Conservation (phyloP, 164 flowering plant genomes). For the Berberis thunbergii region DNA sequence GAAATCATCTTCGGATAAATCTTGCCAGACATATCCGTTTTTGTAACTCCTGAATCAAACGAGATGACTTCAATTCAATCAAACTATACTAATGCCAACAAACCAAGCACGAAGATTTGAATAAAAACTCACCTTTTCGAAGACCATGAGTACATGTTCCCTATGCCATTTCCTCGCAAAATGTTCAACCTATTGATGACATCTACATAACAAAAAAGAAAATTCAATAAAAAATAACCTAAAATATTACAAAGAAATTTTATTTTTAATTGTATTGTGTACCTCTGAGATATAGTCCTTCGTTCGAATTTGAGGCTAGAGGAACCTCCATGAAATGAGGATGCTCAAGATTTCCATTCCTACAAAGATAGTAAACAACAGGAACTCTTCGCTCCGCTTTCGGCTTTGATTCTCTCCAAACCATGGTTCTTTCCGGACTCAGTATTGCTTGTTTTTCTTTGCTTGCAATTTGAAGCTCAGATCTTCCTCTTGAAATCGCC, state of each 20-base stretch:
- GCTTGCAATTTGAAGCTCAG: not conserved
- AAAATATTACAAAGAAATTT: too few species aligned
- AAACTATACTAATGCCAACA: too few species aligned
- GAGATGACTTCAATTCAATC: too few species aligned
- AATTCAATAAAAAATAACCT: too few species aligned
- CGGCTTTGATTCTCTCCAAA: too few species aligned
- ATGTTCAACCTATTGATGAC: constrained; percentile 62
- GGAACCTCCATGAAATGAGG: constrained; percentile 96
- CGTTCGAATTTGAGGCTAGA: constrained; percentile 38
- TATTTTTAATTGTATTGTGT: too few species aligned
- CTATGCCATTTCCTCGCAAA: constrained; percentile 80
- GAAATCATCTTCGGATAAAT: constrained; percentile 70
- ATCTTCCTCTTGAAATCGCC: not conserved
- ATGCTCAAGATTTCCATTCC: constrained; percentile 85
- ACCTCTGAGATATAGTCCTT: constrained; percentile 61
- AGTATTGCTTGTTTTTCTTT: not conserved
- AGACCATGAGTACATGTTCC: constrained; percentile 83
- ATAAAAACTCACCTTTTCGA: constrained; percentile 36
- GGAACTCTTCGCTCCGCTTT: constrained; percentile 22
- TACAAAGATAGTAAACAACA: constrained; percentile 77
- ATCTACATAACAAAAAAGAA: constrained; percentile 30
- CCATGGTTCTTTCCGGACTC: constrained; percentile 12
- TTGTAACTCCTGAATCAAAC: constrained; percentile 9
- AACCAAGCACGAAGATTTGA: too few species aligned
- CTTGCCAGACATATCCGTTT: constrained; percentile 95